Evolutionary conservation across 2,329 filamentous ascomycete genomes (phyloP).

Genomic region (Fusarium fracticaudum): DNA sequence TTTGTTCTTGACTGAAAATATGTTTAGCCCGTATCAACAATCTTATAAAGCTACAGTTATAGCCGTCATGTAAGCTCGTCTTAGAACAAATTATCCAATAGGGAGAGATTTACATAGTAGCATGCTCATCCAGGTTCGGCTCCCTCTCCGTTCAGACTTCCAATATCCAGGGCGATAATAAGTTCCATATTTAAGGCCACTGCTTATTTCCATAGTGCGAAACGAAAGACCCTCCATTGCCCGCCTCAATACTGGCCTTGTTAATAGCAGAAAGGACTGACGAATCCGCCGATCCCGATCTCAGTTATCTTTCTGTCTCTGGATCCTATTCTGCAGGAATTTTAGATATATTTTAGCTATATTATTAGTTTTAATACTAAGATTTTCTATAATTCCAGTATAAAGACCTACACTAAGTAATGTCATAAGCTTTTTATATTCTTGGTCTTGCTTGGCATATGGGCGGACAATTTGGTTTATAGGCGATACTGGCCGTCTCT

Average conservation of each 20-base stretch:
- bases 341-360: not conserved
- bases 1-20: too few relatives aligned
- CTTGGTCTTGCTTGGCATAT: not conserved
- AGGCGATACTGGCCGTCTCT: fast-evolving
- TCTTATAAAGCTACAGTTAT: fast-evolving
- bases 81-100: too few relatives aligned
- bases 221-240: too few relatives aligned
- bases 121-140: too few relatives aligned
- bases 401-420: fast-evolving
- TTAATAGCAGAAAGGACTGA: too few relatives aligned
- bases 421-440: not conserved
- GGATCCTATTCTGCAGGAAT: not conserved
- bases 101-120: too few relatives aligned
- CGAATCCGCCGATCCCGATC: not conserved
- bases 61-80: fast-evolving
- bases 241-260: too few relatives aligned
- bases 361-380: not conserved
- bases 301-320: not conserved
- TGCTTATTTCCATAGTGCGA: too few relatives aligned
- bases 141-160: too few relatives aligned
- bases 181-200: too few relatives aligned
- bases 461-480: fast-evolving
- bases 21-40: too few relatives aligned
- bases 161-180: too few relatives aligned
- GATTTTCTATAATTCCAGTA: fast-evolving